Evolutionary conservation across 2,329 filamentous ascomycete genomes (phyloP), one percentile per base, ranked within the genome.

Genomic region (Dissoconium aciculare): DNA sequence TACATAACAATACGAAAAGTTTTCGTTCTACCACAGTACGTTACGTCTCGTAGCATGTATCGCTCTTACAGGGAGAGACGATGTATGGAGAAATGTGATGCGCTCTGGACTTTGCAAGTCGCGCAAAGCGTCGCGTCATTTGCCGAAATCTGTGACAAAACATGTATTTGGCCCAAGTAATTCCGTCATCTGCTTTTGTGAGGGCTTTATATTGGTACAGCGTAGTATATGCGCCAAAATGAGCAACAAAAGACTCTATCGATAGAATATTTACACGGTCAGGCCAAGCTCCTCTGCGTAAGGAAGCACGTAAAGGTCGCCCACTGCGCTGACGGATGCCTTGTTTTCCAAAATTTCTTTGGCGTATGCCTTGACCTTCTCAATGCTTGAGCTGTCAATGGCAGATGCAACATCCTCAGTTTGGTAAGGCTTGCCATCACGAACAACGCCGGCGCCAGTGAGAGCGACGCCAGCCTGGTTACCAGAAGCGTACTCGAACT

Each of bases 241-340:
- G 19, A n/a, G 19, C n/a, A 23, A 42, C 43, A 43, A 42, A 37
- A 30, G 39, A 41, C 41, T 47, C 39, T 45, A 45, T 43, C 26
- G 11, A 17, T 21, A 11, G 15, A 32, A 35, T 60, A 61, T 72
- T 71, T 91, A 98, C 71, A 93, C 83, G 58, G 77, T 82, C 55
- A 98, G 71, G 49, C 87, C 91, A 57, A 98, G 68, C 55, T 98
- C 89, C 62, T 85, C 81, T 44, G 84, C 89, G 55, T 78, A 98
- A 35, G 89, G 89, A 54, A 98, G 74, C 50, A 78, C 70, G 59
- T 82, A 78, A 49, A 98, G 70, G 57, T 98, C 89, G 58, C 89
- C 89, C 40, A 95, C 84, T 36, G 82, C 69, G 40, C 83, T 78
- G 41, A 94, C 80, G 32, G 82, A 78, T 30, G 87, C 85, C 70